Base-by-base conservation (phyloP, 495 filamentous ascomycete species). In the Endocarpon pusillum region DNA sequence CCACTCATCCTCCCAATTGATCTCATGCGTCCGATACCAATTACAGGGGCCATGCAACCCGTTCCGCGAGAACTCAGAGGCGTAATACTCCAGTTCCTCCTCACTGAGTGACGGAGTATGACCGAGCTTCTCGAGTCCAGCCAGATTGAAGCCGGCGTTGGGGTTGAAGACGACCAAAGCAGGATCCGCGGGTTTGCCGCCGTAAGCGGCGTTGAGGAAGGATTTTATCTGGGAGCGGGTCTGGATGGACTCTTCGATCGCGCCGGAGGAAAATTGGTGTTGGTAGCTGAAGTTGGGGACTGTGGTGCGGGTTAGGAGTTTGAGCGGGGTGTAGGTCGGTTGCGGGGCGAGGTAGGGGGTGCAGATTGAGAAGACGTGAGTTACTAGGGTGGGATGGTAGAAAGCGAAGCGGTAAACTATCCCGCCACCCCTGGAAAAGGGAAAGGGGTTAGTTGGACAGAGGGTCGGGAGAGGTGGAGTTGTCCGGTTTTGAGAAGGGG, bases 231-330 rank as follows among this genome's bases (percentile, higher is more conserved):
- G 60, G 3, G 66, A 65, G 36, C 63, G 63, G 5, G 64, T 60
- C 4, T 53, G 51, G 16, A 86, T 45, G 4, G 54, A 48, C 19
- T 54, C 55, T 46, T 87, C 79, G 14, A 87, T 58, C 8, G 76
- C 70, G 0, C 67, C 66, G 18, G 72, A 66, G 0, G 58, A 62
- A 21, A 96, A 67, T 22, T 85, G 81, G 23, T 91, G 43, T 58
- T 96, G 87, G 51, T 96, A 96, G 14, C 44, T 61, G 47, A 82
- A 83, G 42, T 80, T 73, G n/a, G 82, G 83, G 24, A 76, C 38
- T n/a, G 54, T 46, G 9, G 43, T 65, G 7, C 54, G 46, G 3
- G 78, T 67, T 2, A 83, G 39, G 3, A 69, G 39, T 33, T 75
- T 62, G 0, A 73, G 42, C 0, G 69, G 46, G 3, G 64, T 12